A percentile compares a stretch with the other conserved stretches of the same genome.
Evolutionary conservation across 345 rosid genomes (phyloP).

Genomic region (Eucalyptus erythrocorys): DNA sequence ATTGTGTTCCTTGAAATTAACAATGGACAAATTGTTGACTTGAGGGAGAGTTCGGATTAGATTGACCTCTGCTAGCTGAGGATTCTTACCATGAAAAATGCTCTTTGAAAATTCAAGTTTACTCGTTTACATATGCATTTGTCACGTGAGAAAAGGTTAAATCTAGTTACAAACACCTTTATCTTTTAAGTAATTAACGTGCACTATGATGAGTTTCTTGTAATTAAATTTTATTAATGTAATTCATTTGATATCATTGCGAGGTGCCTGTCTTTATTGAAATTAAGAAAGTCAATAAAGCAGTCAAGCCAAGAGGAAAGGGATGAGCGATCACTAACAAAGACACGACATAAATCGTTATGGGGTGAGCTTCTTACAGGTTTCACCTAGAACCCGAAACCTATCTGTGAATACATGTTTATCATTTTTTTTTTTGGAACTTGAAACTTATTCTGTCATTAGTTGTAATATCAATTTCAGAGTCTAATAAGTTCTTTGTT

Average conservation of each 20-base stretch:
- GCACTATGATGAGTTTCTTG: background rate
- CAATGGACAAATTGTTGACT: too few species aligned
- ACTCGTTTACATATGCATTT: too few species aligned
- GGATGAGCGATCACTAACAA: background rate
- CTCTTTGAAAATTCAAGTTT: background rate
- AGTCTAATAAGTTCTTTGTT: too few species aligned
- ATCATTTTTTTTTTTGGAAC: too few species aligned
- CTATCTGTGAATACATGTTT: rapidly evolving
- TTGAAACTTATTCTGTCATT: too few species aligned
- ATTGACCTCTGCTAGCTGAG: too few species aligned
- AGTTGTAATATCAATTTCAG: too few species aligned
- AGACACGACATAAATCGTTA: background rate
- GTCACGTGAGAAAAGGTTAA: rapidly evolving
- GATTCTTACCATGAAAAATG: background rate
- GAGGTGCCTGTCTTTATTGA: background rate
- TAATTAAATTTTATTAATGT: background rate
- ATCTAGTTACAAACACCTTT: background rate
- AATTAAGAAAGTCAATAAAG: background rate
- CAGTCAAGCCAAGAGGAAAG: background rate
- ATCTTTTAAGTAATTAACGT: background rate
- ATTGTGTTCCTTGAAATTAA: too few species aligned
- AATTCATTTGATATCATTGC: background rate
- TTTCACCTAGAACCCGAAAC: rapidly evolving
- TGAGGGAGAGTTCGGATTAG: background rate
- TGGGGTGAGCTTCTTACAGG: background rate